Evolutionary conservation across 2,329 filamentous ascomycete species (phyloP).

Genomic region (Nemania diffusa): DNA sequence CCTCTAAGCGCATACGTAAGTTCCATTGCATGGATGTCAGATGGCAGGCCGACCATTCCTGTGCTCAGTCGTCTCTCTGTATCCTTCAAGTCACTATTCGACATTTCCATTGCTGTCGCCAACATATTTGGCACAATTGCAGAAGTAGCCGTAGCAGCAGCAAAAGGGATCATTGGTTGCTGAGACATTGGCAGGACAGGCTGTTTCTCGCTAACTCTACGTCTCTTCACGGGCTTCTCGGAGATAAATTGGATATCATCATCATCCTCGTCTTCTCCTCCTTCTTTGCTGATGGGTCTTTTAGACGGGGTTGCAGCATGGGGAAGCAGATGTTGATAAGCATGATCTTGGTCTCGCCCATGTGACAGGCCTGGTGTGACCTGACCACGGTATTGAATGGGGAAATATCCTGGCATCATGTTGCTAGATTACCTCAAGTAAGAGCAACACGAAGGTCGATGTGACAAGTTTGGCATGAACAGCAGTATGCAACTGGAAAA

Average conservation of each 20-base stretch:
- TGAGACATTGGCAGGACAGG: slow-evolving; percentile 9
- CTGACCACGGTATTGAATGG: slow-evolving; percentile 21
- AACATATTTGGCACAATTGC: slow-evolving; percentile 16
- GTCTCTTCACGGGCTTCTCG: slow-evolving; percentile 56
- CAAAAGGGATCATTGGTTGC: slow-evolving; percentile 1
- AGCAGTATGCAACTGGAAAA: neutral
- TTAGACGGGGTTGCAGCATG: slow-evolving; percentile 42
- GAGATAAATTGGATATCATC: slow-evolving; percentile 59
- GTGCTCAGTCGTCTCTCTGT: slow-evolving; percentile 48
- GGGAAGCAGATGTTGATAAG: slow-evolving; percentile 1
- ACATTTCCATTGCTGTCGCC: slow-evolving; percentile 6
- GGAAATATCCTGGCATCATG: slow-evolving; percentile 35
- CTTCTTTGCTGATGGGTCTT: slow-evolving; percentile 18
- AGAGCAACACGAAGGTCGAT: neutral
- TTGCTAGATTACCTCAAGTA: slow-evolving; percentile 16
- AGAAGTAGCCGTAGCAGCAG: neutral
- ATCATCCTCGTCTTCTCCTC: slow-evolving; percentile 50
- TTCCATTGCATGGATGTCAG: slow-evolving; percentile 45
- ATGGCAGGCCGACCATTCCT: slow-evolving; percentile 47
- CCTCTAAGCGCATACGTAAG: slow-evolving; percentile 46
- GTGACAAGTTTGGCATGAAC: neutral
- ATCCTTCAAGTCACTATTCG: slow-evolving; percentile 34
- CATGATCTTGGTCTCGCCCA: slow-evolving; percentile 1
- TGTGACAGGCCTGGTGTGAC: slow-evolving; percentile 15
- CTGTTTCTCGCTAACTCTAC: slow-evolving; percentile 43